Evolutionary conservation across 441 rosid species (phyloP).

Genomic region (Erodium chrysanthum): DNA sequence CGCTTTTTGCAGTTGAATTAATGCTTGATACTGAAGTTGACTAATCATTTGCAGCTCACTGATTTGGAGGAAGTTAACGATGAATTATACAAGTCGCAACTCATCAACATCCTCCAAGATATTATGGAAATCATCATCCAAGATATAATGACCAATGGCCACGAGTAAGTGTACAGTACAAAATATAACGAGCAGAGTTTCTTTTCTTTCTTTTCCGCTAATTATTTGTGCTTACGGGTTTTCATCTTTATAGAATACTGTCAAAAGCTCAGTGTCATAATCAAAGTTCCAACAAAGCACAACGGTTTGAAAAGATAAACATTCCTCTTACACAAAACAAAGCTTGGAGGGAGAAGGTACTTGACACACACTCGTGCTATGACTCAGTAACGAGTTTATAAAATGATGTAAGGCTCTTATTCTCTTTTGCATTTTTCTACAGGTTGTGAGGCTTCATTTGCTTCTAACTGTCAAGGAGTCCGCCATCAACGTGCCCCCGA

Average conservation of each 20-base stretch:
- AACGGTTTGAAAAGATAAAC: conserved; percentile 68
- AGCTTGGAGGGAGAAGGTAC: conserved; percentile 72
- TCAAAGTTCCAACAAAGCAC: conserved; percentile 37
- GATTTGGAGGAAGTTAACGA: conserved; percentile 25
- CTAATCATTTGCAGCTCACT: conserved; percentile 41
- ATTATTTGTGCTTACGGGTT: background rate
- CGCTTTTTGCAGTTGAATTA: background rate
- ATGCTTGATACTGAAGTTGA: conserved; percentile 18
- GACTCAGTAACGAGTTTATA: conserved; percentile 6
- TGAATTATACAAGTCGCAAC: conserved; percentile 47
- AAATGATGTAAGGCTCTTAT: conserved; percentile 13
- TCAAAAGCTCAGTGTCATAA: conserved; percentile 33
- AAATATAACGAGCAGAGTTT: background rate
- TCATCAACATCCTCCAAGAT: conserved; percentile 83
- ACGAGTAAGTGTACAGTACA: conserved; percentile 44
- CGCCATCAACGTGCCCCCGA: conserved; percentile 84
- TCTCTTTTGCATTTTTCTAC: conserved; percentile 16
- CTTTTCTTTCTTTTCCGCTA: background rate
- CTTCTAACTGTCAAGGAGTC: conserved; percentile 91
- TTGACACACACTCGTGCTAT: conserved; percentile 9
- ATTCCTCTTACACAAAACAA: conserved; percentile 21
- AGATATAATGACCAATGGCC: conserved; percentile 65
- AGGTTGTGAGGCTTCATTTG: conserved; percentile 73
- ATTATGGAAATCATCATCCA: conserved; percentile 72
- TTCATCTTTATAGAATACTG: conserved; percentile 36